These are phyloP conservation scores for Sporisorium reilianum DNA, from an alignment of 1,284 basidiomycete genomes.

Conservation along the genomic window DNA sequence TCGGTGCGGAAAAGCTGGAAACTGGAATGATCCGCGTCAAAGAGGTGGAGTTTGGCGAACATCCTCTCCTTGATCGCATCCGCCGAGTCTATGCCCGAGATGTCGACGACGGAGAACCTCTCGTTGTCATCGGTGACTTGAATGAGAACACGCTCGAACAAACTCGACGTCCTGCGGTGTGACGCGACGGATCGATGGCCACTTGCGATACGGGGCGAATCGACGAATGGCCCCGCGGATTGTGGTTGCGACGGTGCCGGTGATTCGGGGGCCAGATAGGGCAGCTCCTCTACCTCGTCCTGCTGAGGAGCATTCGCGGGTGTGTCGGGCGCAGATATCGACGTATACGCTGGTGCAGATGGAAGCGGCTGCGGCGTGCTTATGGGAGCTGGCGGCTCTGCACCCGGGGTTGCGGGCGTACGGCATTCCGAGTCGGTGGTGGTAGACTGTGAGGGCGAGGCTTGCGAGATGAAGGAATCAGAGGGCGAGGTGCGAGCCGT, in stretches of 20 bases:
- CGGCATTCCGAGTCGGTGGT: slow-evolving; percentile 40
- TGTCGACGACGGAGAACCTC: slow-evolving; percentile 67
- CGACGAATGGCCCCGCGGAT: neutral
- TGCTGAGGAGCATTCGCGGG: slow-evolving; percentile 2
- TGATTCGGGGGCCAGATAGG: slow-evolving; percentile 38
- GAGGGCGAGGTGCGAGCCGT: slow-evolving; percentile 23
- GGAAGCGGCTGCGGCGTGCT: slow-evolving; percentile 33
- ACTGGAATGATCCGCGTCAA: slow-evolving; percentile 53
- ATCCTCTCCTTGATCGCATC: slow-evolving; percentile 67
- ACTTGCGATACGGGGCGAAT: slow-evolving; percentile 18
- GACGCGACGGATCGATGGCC: slow-evolving; percentile 17
- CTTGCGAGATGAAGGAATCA: slow-evolving; percentile 31
- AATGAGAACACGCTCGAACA: slow-evolving; percentile 59
- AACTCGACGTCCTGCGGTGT: slow-evolving; percentile 31
- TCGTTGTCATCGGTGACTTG: slow-evolving; percentile 69
- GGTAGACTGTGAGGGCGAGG: slow-evolving; percentile 34
- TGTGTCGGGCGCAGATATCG: slow-evolving; percentile 1
- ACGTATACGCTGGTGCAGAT: slow-evolving; percentile 31
- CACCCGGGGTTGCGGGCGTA: slow-evolving; percentile 25
- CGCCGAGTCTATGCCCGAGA: slow-evolving; percentile 62
- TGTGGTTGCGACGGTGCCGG: neutral
- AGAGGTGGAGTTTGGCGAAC: slow-evolving; percentile 62
- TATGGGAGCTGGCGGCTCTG: slow-evolving; percentile 20
- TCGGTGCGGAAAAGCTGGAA: slow-evolving; percentile 65
- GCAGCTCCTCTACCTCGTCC: slow-evolving; percentile 41